These are phyloP conservation scores for Trifolium repens DNA, from an alignment of 306 rosid genomes.

Conservation along the genomic window DNA sequence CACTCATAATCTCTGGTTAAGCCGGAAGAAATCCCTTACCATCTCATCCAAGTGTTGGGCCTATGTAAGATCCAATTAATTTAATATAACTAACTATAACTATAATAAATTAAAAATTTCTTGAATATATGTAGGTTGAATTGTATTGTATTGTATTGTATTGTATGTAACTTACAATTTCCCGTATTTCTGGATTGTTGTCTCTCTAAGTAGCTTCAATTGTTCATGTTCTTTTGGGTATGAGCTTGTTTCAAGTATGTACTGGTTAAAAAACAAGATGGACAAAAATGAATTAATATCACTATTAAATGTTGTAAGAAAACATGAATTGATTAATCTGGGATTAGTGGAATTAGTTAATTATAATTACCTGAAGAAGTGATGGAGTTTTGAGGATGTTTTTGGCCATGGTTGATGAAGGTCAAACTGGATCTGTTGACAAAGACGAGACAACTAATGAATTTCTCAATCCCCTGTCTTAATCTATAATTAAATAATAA, in stretches of 20 bases:
- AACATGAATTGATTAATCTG: background rate
- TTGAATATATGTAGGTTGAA: too few species aligned
- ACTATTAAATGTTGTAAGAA: background rate
- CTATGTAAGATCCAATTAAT: background rate
- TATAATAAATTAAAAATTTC: too few species aligned
- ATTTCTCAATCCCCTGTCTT: background rate
- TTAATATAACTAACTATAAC: background rate
- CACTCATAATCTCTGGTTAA: too few species aligned
- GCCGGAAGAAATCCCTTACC: too few species aligned
- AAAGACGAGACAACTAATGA: background rate
- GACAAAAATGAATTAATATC: background rate
- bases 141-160: too few species aligned
- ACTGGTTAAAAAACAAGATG: conserved; percentile 34
- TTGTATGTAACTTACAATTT: conserved; percentile 4
- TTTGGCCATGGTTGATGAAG: conserved; percentile 4
- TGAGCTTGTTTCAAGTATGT: conserved; percentile 52
- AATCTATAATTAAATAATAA: background rate
- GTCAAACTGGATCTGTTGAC: background rate
- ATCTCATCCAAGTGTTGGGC: too few species aligned
- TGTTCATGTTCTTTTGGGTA: conserved; percentile 62
- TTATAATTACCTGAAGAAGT: conserved; percentile 7
- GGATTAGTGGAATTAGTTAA: background rate
- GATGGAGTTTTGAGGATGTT: conserved; percentile 18
- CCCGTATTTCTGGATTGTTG: conserved; percentile 44
- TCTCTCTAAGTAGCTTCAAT: conserved; percentile 59